Conservation (phyloP, 257 asterid species). For the Fraxinus pennsylvanica region DNA sequence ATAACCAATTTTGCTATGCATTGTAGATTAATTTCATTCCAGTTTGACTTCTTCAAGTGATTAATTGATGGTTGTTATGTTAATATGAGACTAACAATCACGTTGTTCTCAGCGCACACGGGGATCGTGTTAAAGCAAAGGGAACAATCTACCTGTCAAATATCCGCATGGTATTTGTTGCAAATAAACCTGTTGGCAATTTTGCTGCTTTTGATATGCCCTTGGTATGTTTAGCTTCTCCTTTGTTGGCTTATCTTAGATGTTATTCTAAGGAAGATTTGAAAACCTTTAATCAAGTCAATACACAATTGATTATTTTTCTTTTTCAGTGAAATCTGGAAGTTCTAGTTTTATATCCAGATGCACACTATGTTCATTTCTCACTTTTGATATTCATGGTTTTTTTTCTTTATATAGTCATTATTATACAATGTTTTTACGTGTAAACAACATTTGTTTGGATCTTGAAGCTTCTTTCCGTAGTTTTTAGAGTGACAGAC, state of each 20-base stretch:
- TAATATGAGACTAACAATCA: not conserved
- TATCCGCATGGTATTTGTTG: constrained; percentile 91
- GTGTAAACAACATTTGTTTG: not conserved
- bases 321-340: not conserved
- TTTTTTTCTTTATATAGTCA: not conserved
- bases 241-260: not conserved
- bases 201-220: constrained; percentile 86
- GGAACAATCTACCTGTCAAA: constrained; percentile 90
- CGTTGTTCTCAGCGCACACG: constrained; percentile 50
- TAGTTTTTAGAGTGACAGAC: not conserved
- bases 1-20: not conserved
- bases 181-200: constrained; percentile 67
- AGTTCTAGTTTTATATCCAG: not conserved
- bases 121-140: constrained; percentile 76
- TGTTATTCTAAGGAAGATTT: not conserved
- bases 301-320: not conserved
- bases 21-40: not conserved
- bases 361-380: not conserved
- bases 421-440: not conserved
- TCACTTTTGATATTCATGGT: not conserved
- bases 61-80: constrained; percentile 11
- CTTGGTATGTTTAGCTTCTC: constrained; percentile 56
- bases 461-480: not conserved
- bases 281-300: not conserved
- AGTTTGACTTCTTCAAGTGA: constrained; percentile 4